Evolutionary conservation across 2,329 filamentous ascomycete species (phyloP).

Genomic region (Decorospora gaudefroyi): DNA sequence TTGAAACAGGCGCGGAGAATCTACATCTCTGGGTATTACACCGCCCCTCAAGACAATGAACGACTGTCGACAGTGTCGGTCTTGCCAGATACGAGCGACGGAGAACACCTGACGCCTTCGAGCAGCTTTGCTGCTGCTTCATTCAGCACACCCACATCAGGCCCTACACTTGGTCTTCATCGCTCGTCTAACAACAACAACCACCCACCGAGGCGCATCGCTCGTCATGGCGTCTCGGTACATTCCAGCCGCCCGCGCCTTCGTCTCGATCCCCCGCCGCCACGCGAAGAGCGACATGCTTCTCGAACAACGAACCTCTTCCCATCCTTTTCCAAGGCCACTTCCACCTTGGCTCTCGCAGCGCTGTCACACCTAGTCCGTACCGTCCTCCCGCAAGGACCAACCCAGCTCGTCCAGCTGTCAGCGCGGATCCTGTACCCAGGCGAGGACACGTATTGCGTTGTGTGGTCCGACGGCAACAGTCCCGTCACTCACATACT

Average conservation of each 20-base stretch:
- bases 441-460: constrained; percentile 44
- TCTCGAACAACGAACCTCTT: constrained; percentile 7
- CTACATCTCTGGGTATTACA: constrained; percentile 49
- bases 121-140: constrained; percentile 21
- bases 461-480: constrained; percentile 48
- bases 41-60: constrained; percentile 9
- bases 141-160: constrained; percentile 7
- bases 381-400: constrained; percentile 35
- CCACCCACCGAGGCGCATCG: constrained; percentile 1
- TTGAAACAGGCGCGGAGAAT: constrained; percentile 49
- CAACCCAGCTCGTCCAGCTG: constrained; percentile 33
- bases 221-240: constrained; percentile 2
- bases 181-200: background rate
- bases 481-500: constrained; percentile 47
- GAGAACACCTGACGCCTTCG: constrained; percentile 20
- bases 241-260: constrained; percentile 22
- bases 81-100: constrained; percentile 13
- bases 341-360: constrained; percentile 23
- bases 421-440: constrained; percentile 50
- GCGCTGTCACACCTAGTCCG: constrained; percentile 43
- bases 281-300: background rate
- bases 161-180: constrained; percentile 7
- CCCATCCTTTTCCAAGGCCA: constrained; percentile 21
- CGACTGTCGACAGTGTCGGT: background rate
- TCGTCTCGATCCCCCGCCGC: constrained; percentile 20